These are phyloP conservation scores for Serpula lacrymans DNA, from an alignment of 768 basidiomycete genomes.

Conservation along the genomic window DNA sequence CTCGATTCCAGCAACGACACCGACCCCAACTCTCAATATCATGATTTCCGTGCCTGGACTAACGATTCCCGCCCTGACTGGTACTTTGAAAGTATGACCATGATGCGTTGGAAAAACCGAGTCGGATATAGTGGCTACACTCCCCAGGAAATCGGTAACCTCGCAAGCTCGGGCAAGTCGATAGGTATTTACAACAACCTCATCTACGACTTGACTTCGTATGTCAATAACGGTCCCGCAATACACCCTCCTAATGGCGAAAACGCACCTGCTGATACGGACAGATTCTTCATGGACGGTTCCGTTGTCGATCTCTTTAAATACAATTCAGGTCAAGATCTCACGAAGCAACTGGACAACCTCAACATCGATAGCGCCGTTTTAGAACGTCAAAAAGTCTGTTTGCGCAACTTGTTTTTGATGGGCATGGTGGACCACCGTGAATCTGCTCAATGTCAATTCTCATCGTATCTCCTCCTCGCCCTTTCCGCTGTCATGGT, in stretches of 20 bases:
- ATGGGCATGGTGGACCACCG: constrained; percentile 92
- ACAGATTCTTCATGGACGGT: constrained; percentile 70
- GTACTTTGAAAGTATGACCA: constrained; percentile 95
- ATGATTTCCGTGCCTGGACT: constrained; percentile 90
- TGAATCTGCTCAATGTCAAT: constrained; percentile 86
- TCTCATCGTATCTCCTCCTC: constrained; percentile 88
- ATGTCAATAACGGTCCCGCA: constrained; percentile 68
- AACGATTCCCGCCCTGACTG: constrained; percentile 95
- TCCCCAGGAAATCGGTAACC: constrained; percentile 65
- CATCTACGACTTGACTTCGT: constrained; percentile 84
- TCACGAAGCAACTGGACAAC: constrained; percentile 69
- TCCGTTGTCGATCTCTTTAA: constrained; percentile 73
- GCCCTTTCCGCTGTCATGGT: constrained; percentile 91
- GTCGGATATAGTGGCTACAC: constrained; percentile 88
- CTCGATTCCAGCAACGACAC: constrained; percentile 76
- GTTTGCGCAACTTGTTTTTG: constrained; percentile 90
- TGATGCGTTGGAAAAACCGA: constrained; percentile 87
- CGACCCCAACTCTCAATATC: constrained; percentile 77
- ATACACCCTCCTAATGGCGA: constrained; percentile 46
- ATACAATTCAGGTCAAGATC: constrained; percentile 68
- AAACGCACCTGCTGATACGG: constrained; percentile 36
- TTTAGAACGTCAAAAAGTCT: constrained; percentile 74
- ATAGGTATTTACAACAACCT: constrained; percentile 86
- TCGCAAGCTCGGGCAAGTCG: constrained; percentile 58
- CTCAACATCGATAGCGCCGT: constrained; percentile 58